Conservation (phyloP, 306 rosid species). For the Nissolia schottii region DNA sequence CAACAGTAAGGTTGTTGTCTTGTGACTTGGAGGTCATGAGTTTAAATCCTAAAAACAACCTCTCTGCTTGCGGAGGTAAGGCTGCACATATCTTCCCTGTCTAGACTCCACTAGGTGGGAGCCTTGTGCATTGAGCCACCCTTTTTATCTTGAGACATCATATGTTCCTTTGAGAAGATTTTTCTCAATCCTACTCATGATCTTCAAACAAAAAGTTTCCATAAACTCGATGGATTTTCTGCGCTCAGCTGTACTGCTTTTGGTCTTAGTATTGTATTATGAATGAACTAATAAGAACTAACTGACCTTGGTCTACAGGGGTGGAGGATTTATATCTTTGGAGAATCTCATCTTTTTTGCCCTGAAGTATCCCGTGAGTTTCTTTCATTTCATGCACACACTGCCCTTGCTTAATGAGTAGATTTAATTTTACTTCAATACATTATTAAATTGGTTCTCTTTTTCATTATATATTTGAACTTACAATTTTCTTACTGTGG, state of each 20-base stretch:
- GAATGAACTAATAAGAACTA: constrained; percentile 16
- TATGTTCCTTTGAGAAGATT: neutral
- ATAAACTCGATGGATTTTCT: neutral
- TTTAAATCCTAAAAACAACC: too few species aligned
- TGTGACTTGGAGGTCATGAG: too few species aligned
- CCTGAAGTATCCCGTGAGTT: constrained; percentile 70
- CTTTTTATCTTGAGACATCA: too few species aligned
- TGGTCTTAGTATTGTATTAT: neutral
- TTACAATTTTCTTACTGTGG: neutral
- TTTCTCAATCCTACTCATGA: neutral
- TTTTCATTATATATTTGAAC: neutral
- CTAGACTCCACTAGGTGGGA: too few species aligned
- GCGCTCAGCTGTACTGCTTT: neutral
- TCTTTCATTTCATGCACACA: constrained; percentile 8
- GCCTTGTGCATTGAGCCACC: too few species aligned
- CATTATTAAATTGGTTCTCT: neutral
- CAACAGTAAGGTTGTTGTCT: too few species aligned
- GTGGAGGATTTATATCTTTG: constrained; percentile 90
- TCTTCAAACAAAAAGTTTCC: constrained; percentile 8
- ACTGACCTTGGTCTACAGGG: constrained; percentile 51
- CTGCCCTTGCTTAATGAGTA: neutral
- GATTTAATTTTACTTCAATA: neutral
- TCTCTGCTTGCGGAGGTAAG: too few species aligned
- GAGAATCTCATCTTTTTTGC: constrained; percentile 94
- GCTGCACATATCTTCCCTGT: too few species aligned